These are phyloP conservation scores for Cyclotella distinguenda DNA, from an alignment of 108 stramenopile species.

Conservation along the genomic window DNA sequence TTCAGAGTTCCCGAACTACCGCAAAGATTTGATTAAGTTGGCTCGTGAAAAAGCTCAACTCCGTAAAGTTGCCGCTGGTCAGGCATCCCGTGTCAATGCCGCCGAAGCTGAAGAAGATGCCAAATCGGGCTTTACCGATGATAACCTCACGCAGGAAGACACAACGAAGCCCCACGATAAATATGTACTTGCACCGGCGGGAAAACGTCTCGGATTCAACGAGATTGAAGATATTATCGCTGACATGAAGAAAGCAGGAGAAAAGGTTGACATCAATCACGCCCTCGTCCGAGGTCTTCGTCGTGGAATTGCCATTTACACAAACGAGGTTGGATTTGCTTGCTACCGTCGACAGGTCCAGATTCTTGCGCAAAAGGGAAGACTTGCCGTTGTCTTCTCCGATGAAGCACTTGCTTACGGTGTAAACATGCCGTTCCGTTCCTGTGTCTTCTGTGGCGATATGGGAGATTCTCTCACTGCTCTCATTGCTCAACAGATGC, in stretches of 20 bases:
- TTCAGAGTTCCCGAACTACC: constrained; percentile 89
- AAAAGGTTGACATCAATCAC: constrained; percentile 89
- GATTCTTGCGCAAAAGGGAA: constrained; percentile 96
- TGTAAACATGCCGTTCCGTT: constrained; percentile 99
- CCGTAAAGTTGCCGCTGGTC: constrained; percentile 89
- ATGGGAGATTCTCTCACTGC: constrained; percentile 91
- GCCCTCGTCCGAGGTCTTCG: constrained; percentile 96
- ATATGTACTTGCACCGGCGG: constrained; percentile 90
- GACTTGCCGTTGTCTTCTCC: constrained; percentile 97
- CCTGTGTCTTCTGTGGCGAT: constrained; percentile 97
- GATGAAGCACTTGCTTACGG: constrained; percentile 99
- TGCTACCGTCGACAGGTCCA: constrained; percentile 97
- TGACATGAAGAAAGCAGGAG: constrained; percentile 93
- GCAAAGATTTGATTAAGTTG: constrained; percentile 88
- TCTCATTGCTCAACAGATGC: constrained; percentile 99
- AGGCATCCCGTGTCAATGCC: constrained; percentile 84
- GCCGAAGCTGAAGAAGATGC: constrained; percentile 93
- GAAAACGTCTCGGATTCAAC: constrained; percentile 86
- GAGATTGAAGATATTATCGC: constrained; percentile 94
- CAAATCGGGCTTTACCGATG: constrained; percentile 87
- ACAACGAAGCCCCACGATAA: constrained; percentile 96
- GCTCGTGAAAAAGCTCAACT: constrained; percentile 86
- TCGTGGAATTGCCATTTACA: constrained; percentile 98
- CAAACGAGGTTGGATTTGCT: constrained; percentile 96
- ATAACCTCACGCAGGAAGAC: constrained; percentile 86